phyloP scores from a whole-genome alignment of 306 rosid genomes.

The Ceratonia siliqua region DNA sequence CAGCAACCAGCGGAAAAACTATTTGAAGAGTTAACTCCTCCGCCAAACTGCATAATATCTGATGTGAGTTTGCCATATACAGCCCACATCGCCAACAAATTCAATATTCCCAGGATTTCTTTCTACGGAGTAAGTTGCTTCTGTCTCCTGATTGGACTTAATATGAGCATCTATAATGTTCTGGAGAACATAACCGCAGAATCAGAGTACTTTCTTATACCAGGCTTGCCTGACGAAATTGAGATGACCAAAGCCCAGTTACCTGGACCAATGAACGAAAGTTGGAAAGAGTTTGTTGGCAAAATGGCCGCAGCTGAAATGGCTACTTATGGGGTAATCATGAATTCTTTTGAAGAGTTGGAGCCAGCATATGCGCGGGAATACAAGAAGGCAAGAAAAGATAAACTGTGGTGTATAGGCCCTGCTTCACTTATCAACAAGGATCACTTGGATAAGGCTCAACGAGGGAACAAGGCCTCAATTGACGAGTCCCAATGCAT shows the following conservation, averaged over 20 bases:
- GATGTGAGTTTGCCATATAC: conserved; percentile 59
- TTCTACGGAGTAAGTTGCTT: conserved; percentile 54
- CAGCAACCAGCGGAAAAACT: conserved; percentile 41
- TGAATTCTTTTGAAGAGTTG: conserved; percentile 66
- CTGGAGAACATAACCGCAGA: conserved; percentile 37
- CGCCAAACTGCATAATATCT: conserved; percentile 67
- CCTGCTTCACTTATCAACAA: conserved; percentile 47
- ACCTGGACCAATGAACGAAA: not conserved
- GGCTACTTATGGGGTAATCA: conserved; percentile 39
- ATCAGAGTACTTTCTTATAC: conserved; percentile 44
- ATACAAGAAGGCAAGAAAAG: conserved; percentile 41
- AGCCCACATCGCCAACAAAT: conserved; percentile 43
- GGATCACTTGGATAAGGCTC: conserved; percentile 46
- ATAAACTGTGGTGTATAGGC: conserved; percentile 62
- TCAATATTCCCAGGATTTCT: conserved; percentile 59
- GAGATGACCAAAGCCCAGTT: conserved; percentile 46
- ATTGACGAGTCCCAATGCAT: conserved; percentile 38
- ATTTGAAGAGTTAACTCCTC: conserved; percentile 41
- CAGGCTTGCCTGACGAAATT: conserved; percentile 47
- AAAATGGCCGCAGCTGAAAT: conserved; percentile 39
- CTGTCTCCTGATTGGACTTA: conserved; percentile 34
- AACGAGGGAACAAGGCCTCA: conserved; percentile 53
- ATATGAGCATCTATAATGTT: conserved; percentile 15
- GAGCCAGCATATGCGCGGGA: conserved; percentile 48
- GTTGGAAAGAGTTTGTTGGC: not conserved